Conservation (phyloP, 1,139 yeast genomes). For the Taphrina populina region DNA sequence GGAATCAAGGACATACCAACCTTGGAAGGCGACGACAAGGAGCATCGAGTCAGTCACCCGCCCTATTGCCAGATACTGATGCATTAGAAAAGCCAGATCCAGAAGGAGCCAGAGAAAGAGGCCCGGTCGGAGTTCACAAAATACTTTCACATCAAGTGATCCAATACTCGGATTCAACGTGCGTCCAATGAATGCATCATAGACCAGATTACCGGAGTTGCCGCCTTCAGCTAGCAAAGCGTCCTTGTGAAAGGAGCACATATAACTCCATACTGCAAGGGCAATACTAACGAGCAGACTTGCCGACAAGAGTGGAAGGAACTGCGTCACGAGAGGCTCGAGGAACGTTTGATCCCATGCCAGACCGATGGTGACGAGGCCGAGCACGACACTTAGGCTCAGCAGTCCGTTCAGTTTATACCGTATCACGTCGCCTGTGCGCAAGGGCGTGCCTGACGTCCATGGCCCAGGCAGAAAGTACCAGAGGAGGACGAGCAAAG, state of each 20-base stretch:
- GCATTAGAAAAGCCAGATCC: constrained; percentile 75
- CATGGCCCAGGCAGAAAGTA: constrained; percentile 68
- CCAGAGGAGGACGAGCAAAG: constrained; percentile 62
- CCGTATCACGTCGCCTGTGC: constrained; percentile 68
- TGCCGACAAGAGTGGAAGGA: constrained; percentile 62
- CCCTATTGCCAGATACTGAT: constrained; percentile 60
- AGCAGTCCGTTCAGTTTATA: constrained; percentile 77
- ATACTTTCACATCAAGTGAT: constrained; percentile 78
- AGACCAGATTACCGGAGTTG: constrained; percentile 69
- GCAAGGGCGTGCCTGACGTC: constrained; percentile 63
- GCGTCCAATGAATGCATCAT: constrained; percentile 97
- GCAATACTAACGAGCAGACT: constrained; percentile 63
- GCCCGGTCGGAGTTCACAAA: constrained; percentile 95
- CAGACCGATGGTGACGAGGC: constrained; percentile 34
- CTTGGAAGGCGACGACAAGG: constrained; percentile 67
- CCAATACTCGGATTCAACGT: constrained; percentile 92
- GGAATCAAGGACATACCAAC: constrained; percentile 84
- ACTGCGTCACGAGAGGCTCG: constrained; percentile 67
- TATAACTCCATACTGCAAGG: constrained; percentile 65
- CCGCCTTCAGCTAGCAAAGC: constrained; percentile 82
- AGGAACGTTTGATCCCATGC: constrained; percentile 66
- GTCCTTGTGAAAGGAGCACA: constrained; percentile 58
- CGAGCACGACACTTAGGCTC: constrained; percentile 36
- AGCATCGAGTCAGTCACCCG: constrained; percentile 68
- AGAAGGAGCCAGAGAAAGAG: constrained; percentile 80